These are phyloP conservation scores for Rhododendron williamsianum DNA, from an alignment of 148 eudicot genomes.

Conservation along the genomic window DNA sequence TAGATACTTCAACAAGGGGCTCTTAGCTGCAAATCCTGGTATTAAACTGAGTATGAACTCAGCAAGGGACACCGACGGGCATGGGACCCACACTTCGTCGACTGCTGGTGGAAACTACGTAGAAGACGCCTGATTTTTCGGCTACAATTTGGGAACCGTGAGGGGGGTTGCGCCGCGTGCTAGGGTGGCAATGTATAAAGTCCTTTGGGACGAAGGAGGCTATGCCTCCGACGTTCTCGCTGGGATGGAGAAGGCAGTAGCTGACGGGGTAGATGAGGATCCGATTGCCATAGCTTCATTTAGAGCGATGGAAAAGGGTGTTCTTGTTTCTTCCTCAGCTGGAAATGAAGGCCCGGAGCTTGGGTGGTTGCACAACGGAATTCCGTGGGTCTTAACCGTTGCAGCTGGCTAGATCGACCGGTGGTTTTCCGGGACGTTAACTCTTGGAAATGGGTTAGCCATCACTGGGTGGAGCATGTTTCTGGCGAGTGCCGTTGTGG, in stretches of 20 bases:
- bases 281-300: conserved; percentile 32
- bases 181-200: conserved; percentile 30
- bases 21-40: conserved; percentile 22
- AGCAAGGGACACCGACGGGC: conserved; percentile 23
- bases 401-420: conserved; percentile 32
- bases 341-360: conserved; percentile 16
- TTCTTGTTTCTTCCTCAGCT: conserved; percentile 23
- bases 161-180: conserved; percentile 34
- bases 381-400: conserved; percentile 31
- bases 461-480: conserved; percentile 20
- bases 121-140: conserved; percentile 12
- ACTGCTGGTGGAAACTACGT: conserved; percentile 31
- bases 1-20: conserved; percentile 28
- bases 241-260: conserved; percentile 34
- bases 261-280: conserved; percentile 37
- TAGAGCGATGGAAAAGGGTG: conserved; percentile 28
- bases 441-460: conserved; percentile 23
- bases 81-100: conserved; percentile 29
- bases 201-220: conserved; percentile 14
- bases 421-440: conserved; percentile 16
- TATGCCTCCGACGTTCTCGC: conserved; percentile 24
- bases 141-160: conserved; percentile 28
- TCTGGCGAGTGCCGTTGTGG: conserved; percentile 13
- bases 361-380: conserved; percentile 19
- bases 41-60: conserved; percentile 17